phyloP scores from a whole-genome alignment of 768 basidiomycete genomes.

The Termitomyces sp. region DNA sequence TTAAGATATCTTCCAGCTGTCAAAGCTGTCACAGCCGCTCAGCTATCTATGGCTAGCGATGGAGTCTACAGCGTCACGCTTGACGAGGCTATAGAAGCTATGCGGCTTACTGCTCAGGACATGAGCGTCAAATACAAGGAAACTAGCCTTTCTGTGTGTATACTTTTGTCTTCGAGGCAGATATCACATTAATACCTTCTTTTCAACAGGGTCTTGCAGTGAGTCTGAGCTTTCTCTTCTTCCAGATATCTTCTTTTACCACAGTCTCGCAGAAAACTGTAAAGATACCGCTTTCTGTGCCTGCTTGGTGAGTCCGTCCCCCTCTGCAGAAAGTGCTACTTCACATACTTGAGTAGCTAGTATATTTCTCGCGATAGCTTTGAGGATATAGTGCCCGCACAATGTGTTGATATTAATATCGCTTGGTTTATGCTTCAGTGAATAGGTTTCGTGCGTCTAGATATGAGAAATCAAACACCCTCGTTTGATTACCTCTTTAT shows the following conservation, averaged over 20 bases:
- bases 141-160: constrained; percentile 80
- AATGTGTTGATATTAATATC: neutral
- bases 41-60: constrained; percentile 88
- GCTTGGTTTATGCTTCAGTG: no score
- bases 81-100: constrained; percentile 94
- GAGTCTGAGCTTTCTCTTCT: constrained; percentile 4
- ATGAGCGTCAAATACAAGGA: constrained; percentile 97
- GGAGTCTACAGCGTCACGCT: constrained; percentile 83
- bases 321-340: neutral
- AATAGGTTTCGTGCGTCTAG: neutral
- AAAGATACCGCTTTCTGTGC: constrained; percentile 79
- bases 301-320: constrained; percentile 53
- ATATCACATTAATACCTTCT: neutral
- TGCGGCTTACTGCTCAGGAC: constrained; percentile 88
- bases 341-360: neutral
- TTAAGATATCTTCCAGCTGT: constrained; percentile 47
- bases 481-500: neutral
- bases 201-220: constrained; percentile 36
- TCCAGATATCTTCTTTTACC: neutral
- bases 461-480: no score
- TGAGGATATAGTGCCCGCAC: neutral
- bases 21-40: constrained; percentile 90
- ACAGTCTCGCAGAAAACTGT: constrained; percentile 51
- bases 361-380: neutral
- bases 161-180: neutral